phyloP scores from a whole-genome alignment of 768 basidiomycete species.

The Dacryopinax primogenitus region DNA sequence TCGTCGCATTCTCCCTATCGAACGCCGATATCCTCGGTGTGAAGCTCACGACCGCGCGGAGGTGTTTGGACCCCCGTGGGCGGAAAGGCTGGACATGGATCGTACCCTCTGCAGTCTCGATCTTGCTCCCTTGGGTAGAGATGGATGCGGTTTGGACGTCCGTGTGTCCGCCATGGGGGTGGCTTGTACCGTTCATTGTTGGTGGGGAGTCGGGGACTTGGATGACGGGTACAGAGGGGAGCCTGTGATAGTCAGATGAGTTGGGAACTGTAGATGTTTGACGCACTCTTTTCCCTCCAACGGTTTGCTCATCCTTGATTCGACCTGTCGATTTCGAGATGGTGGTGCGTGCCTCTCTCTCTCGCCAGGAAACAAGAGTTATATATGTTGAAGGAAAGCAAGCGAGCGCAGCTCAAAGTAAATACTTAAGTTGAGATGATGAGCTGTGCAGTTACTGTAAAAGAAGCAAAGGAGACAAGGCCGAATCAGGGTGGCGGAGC shows the following conservation, averaged over 20 bases:
- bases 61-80: constrained; percentile 57
- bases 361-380: no score
- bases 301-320: not conserved
- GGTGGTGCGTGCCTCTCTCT: no score
- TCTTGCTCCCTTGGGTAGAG: constrained; percentile 17
- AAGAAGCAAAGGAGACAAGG: no score
- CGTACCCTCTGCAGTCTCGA: constrained; percentile 20
- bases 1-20: constrained; percentile 63
- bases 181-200: not conserved
- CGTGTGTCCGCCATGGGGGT: not conserved
- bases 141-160: constrained; percentile 4
- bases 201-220: not conserved
- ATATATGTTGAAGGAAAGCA: no score
- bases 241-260: not conserved
- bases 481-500: no score
- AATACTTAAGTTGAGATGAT: no score
- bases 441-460: no score
- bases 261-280: not conserved
- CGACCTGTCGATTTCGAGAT: no score
- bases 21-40: constrained; percentile 74
- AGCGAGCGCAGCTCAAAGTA: no score
- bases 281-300: not conserved
- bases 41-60: constrained; percentile 75
- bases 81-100: constrained; percentile 33
- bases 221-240: not conserved